phyloP scores from a whole-genome alignment of 306 rosid species.

The Cucurbita moschata region DNA sequence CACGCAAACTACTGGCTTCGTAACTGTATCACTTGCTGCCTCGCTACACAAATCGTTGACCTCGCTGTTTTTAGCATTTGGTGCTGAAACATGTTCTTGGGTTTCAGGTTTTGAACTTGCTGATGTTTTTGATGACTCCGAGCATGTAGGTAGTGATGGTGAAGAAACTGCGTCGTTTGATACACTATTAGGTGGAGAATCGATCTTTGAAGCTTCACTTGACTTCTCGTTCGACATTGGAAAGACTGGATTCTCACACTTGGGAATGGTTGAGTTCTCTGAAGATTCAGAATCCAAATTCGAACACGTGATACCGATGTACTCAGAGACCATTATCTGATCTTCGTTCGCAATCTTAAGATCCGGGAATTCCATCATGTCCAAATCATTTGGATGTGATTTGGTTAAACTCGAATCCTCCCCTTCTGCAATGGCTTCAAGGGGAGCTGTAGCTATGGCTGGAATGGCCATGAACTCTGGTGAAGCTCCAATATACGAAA shows the following conservation, averaged over 20 bases:
- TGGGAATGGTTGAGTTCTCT: conserved; percentile 35
- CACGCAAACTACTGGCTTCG: conserved; percentile 39
- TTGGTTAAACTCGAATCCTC: conserved; percentile 30
- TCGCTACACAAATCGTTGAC: conserved; percentile 18
- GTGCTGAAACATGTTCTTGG: conserved; percentile 25
- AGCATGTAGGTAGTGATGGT: conserved; percentile 4
- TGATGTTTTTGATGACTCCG: conserved; percentile 33
- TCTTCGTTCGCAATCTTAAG: conserved; percentile 73
- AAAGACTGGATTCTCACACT: conserved; percentile 19
- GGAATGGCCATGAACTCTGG: conserved; percentile 57
- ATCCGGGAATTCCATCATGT: conserved; percentile 77
- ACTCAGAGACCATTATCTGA: conserved; percentile 78
- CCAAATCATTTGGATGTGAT: conserved; percentile 40
- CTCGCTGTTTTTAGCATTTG: conserved; percentile 19
- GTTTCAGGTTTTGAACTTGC: conserved; percentile 19
- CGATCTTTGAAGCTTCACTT: conserved; percentile 29
- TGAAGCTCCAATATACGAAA: conserved; percentile 45
- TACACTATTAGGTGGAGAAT: conserved; percentile 53
- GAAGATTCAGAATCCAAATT: conserved; percentile 49
- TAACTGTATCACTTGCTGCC: conserved; percentile 25
- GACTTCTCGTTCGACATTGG: conserved; percentile 21
- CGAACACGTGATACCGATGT: conserved; percentile 42
- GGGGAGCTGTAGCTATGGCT: conserved; percentile 7
- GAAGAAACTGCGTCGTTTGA: conserved; percentile 48
- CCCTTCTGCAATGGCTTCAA: not conserved